Base-by-base conservation (phyloP, 106 monocot genomes). In the Dioscorea alata region DNA sequence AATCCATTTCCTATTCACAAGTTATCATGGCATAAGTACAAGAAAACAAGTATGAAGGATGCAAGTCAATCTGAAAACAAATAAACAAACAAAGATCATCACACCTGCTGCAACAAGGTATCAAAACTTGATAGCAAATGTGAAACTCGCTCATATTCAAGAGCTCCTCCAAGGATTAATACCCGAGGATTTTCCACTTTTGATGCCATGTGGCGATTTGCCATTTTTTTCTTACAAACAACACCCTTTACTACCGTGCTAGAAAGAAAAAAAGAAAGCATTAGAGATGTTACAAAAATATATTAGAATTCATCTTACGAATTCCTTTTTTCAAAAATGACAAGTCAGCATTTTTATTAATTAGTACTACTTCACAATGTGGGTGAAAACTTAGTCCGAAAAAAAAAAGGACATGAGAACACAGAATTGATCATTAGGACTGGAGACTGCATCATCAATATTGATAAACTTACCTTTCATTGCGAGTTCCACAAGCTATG, bases 211-310 rank as follows among this genome's bases (percentile, higher is more conserved):
- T 83, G 83, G 34, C 90, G 85, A 33, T 94, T 78, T 75, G 90
- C 88, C 22, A 94, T 76, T 72, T 94, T 94, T 71, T 94, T 94
- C 79, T 91, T 94, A 70, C 90, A 94, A 61, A 94, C 94, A 57
- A 91, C 79, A 71, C 94, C 94, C 77, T 78, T 94, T 28, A 91
- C 57, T 33, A 88, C 90, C 59, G 69, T 70, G 70, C 94, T 94
- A 57, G n/a, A 83, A 83, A 70, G 60, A 18, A 67, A 73, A 35
- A 25, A 69, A 23, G 69, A 22, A 34, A 49, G 49, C 24, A 58
- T n/a, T n/a, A 71, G 42, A 3, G 42, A 6, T 42, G 9, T 8
- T 72, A 25, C 73, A 65, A 13, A 60, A 62, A 9, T 20, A 49
- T 4, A 58, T 3, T 18, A 23, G 2, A 50, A 21, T 50, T 19